Conservation (phyloP, 2,329 filamentous ascomycete genomes). For the Leptodontidium sp. region DNA sequence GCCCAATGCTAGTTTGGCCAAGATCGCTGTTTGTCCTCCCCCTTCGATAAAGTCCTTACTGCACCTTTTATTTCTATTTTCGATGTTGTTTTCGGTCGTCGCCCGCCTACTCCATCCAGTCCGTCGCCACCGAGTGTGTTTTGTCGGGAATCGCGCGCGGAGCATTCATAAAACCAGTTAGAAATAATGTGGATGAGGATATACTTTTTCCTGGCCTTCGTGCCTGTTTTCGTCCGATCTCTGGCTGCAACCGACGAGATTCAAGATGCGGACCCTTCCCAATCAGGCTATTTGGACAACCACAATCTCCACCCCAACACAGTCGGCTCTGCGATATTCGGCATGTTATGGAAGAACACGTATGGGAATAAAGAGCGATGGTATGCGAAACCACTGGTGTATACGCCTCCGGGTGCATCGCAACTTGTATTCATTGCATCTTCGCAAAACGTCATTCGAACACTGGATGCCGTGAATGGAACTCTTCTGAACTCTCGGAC, state of each 20-base stretch:
- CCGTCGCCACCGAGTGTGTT: not conserved
- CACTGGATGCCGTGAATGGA: constrained; percentile 53
- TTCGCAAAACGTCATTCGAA: constrained; percentile 51
- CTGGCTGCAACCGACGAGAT: constrained; percentile 36
- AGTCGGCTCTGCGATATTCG: constrained; percentile 48
- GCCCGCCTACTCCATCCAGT: not conserved
- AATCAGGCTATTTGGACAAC: constrained; percentile 51
- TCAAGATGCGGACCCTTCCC: constrained; percentile 46
- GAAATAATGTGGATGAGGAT: constrained; percentile 27
- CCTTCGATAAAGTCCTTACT: not conserved
- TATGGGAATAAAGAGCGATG: constrained; percentile 47
- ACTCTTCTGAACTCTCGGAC: constrained; percentile 49
- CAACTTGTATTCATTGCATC: constrained; percentile 52
- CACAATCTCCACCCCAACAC: constrained; percentile 53
- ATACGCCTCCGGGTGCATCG: constrained; percentile 49
- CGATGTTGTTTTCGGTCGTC: not conserved
- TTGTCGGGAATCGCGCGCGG: not conserved
- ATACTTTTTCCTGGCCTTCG: constrained; percentile 30
- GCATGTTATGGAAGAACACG: constrained; percentile 48
- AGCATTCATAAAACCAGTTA: not conserved
- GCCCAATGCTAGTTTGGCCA: not conserved
- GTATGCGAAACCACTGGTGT: constrained; percentile 54
- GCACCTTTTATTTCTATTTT: not conserved
- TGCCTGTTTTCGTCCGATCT: constrained; percentile 29
- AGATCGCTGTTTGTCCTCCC: not conserved